phyloP scores from a whole-genome alignment of 2,329 filamentous ascomycete genomes.

The Aspergillus pseudoterreus region DNA sequence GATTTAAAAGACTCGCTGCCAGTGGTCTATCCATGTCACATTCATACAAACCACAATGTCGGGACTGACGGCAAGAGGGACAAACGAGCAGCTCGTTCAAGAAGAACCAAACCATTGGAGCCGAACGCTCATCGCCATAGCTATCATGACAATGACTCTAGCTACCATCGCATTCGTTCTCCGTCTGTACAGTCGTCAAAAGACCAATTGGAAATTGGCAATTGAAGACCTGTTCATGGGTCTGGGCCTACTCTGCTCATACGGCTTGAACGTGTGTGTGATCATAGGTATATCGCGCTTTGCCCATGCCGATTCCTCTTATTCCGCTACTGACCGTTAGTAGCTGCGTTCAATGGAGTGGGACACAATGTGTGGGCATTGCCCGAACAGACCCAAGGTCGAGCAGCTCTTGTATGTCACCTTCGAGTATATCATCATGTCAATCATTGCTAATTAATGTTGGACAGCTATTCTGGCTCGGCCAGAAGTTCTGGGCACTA shows the following conservation, averaged over 20 bases:
- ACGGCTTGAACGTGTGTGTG: background rate
- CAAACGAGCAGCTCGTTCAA: background rate
- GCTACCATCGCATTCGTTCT: conserved; percentile 3
- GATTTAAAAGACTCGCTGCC: too few species aligned
- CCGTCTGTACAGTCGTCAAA: conserved; percentile 3
- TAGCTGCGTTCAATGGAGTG: conserved; percentile 6
- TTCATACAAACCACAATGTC: too few species aligned
- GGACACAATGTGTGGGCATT: conserved; percentile 3
- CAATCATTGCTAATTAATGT: background rate
- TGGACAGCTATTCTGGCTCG: conserved; percentile 3
- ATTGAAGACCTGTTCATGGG: conserved; percentile 4
- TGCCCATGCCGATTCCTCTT: background rate
- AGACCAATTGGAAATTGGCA: background rate
- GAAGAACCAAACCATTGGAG: conserved; percentile 2
- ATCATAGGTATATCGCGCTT: background rate
- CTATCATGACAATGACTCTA: background rate
- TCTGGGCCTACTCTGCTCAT: conserved; percentile 5
- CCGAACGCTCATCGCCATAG: conserved; percentile 1
- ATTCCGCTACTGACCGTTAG: background rate
- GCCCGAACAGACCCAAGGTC: background rate
- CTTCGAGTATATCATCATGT: background rate
- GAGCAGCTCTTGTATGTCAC: conserved; percentile 1
- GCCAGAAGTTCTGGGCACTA: conserved; percentile 5
- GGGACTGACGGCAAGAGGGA: too few species aligned
- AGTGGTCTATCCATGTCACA: too few species aligned